Evolutionary conservation across 805 yeast species (phyloP).

Genomic region (Wickerhamiella sergipiensis): DNA sequence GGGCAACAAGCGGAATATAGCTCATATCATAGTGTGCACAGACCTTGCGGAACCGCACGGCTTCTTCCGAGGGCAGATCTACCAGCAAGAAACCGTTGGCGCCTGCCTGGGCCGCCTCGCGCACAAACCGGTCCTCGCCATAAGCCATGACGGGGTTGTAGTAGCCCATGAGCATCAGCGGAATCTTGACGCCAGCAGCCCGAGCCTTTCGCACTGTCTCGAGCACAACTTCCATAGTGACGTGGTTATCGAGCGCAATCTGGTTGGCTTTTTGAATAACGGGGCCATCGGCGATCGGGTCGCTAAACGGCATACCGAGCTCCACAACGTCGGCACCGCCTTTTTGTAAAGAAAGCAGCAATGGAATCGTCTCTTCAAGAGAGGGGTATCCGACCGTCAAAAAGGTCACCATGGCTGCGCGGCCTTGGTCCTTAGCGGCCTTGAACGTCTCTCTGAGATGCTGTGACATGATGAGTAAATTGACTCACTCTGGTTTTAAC

Average conservation of each 20-base stretch:
- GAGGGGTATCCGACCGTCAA: constrained; percentile 92
- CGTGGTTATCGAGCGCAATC: constrained; percentile 68
- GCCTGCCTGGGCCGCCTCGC: constrained; percentile 74
- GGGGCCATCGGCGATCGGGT: constrained; percentile 98
- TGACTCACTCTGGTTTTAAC: too few species aligned
- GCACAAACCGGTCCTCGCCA: constrained; percentile 75
- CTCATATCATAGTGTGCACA: constrained; percentile 60
- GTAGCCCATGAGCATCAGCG: constrained; percentile 92
- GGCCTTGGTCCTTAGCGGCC: constrained; percentile 45
- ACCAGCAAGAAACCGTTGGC: constrained; percentile 92
- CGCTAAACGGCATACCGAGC: constrained; percentile 91
- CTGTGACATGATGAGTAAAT: constrained; percentile 32
- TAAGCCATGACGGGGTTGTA: constrained; percentile 84
- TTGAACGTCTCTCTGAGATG: constrained; percentile 46
- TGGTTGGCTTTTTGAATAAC: constrained; percentile 80
- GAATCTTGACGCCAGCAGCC: constrained; percentile 69
- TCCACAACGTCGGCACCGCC: constrained; percentile 96
- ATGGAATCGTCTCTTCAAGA: constrained; percentile 73
- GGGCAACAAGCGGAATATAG: constrained; percentile 90
- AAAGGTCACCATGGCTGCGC: constrained; percentile 83
- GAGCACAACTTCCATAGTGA: constrained; percentile 54
- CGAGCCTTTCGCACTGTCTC: constrained; percentile 68
- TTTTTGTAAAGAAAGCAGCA: constrained; percentile 74
- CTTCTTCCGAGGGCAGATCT: constrained; percentile 97
- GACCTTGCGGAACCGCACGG: constrained; percentile 64